These are phyloP conservation scores for Fusarium clavum DNA, from an alignment of 2,329 filamentous ascomycete species.

Conservation along the genomic window DNA sequence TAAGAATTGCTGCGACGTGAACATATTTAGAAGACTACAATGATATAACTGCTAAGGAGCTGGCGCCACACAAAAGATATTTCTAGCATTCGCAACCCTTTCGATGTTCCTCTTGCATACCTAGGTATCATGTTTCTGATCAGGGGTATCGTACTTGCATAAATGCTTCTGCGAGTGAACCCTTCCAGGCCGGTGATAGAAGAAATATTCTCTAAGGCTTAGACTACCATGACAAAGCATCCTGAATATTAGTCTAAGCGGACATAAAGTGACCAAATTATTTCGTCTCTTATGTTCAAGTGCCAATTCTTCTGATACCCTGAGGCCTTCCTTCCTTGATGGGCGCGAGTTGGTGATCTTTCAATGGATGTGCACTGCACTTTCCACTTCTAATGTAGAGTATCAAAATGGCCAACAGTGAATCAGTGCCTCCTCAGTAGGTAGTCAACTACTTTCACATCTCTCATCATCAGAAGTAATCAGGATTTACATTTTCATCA, in stretches of 20 bases:
- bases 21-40: conserved; percentile 40
- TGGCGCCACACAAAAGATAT: conserved; percentile 38
- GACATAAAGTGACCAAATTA: neutral
- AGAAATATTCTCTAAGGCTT: neutral
- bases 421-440: neutral
- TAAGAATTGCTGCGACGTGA: neutral
- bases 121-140: neutral
- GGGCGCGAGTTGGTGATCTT: neutral
- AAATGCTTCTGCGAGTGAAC: neutral
- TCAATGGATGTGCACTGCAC: neutral
- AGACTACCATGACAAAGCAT: neutral
- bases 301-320: neutral
- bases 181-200: too few species aligned
- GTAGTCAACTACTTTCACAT: neutral
- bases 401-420: neutral
- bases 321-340: neutral
- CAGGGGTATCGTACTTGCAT: neutral
- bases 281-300: neutral
- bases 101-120: neutral
- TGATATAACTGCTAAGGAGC: conserved; percentile 29
- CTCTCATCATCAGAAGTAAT: neutral
- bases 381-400: neutral
- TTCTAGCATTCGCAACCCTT: conserved; percentile 9
- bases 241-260: neutral
- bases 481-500: neutral